These are phyloP conservation scores for Penicillium macrosclerotiorum DNA, from an alignment of 495 filamentous ascomycete species.

Conservation along the genomic window DNA sequence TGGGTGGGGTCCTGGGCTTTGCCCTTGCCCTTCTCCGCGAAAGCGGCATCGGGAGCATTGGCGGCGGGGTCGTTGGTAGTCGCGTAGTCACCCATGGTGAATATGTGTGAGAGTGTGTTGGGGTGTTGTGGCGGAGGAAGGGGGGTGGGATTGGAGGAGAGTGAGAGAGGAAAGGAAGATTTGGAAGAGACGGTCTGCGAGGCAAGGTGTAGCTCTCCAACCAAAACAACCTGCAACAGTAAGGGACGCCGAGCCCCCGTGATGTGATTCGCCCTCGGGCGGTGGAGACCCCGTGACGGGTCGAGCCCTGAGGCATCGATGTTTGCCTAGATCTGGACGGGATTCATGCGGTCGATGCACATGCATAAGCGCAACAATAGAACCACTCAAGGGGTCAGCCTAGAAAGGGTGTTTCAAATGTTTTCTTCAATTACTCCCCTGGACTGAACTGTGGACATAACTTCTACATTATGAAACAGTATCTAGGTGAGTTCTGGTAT, in stretches of 20 bases:
- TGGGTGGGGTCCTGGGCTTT: constrained; percentile 50
- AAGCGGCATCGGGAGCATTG: constrained; percentile 27
- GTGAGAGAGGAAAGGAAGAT: constrained; percentile 5
- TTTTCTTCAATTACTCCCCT: too few relatives aligned
- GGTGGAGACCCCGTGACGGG: constrained; percentile 19
- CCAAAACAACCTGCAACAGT: constrained; percentile 30
- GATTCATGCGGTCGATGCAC: too few relatives aligned
- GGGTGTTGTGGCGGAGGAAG: constrained; percentile 4
- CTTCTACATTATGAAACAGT: too few relatives aligned
- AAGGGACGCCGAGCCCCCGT: constrained; percentile 24
- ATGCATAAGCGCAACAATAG: not conserved
- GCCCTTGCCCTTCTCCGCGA: constrained; percentile 58
- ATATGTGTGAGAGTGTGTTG: constrained; percentile 3
- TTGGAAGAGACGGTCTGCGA: constrained; percentile 30
- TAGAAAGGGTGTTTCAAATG: too few relatives aligned
- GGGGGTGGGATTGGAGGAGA: constrained; percentile 1
- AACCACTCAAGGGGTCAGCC: not conserved
- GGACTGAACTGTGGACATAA: not conserved
- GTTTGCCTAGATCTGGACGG: not conserved
- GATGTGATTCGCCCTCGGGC: constrained; percentile 20
- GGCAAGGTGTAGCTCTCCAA: constrained; percentile 21
- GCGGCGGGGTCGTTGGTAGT: constrained; percentile 30
- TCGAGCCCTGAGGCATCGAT: constrained; percentile 14
- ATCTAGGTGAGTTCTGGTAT: too few relatives aligned
- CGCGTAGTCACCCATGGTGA: constrained; percentile 42